Percentiles rank a stretch among this genome's conserved stretches.
These are phyloP conservation scores for Blastocystis sp. DNA, from an alignment of 352 stramenopile species.

Conservation along the genomic window DNA sequence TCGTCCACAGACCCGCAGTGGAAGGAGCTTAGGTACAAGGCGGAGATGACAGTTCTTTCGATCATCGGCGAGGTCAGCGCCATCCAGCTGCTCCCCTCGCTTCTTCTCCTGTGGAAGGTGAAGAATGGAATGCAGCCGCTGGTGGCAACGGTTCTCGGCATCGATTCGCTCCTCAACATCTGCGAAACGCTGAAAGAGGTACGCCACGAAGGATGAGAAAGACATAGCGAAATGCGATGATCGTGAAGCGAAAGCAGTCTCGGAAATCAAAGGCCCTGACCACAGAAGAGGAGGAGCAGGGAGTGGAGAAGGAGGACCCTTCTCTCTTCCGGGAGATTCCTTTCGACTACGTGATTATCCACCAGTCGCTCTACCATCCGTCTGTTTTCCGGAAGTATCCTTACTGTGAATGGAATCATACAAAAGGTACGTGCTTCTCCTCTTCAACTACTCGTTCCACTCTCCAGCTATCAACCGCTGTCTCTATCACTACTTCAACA, in stretches of 20 bases:
- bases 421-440: not conserved
- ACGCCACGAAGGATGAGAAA: not conserved
- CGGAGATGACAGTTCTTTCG: not conserved
- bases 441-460: slow-evolving; percentile 26
- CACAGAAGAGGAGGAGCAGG: not conserved
- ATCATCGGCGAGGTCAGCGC: not conserved
- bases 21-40: not conserved
- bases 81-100: not conserved
- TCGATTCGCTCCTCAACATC: not conserved
- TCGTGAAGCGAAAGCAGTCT: not conserved
- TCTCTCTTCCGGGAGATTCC: not conserved
- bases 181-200: not conserved
- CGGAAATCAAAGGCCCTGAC: not conserved
- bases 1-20: not conserved
- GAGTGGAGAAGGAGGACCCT: not conserved
- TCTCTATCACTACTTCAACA: not conserved
- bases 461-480: not conserved
- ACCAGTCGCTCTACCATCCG: not conserved
- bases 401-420: not conserved
- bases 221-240: not conserved
- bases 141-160: not conserved
- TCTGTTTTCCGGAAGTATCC: not conserved
- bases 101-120: not conserved
- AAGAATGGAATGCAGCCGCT: not conserved
- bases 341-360: not conserved